Evolutionary conservation across 768 basidiomycete genomes (phyloP), one percentile per base, ranked within the genome.

Genomic region (Leccinum subtestaceum): DNA sequence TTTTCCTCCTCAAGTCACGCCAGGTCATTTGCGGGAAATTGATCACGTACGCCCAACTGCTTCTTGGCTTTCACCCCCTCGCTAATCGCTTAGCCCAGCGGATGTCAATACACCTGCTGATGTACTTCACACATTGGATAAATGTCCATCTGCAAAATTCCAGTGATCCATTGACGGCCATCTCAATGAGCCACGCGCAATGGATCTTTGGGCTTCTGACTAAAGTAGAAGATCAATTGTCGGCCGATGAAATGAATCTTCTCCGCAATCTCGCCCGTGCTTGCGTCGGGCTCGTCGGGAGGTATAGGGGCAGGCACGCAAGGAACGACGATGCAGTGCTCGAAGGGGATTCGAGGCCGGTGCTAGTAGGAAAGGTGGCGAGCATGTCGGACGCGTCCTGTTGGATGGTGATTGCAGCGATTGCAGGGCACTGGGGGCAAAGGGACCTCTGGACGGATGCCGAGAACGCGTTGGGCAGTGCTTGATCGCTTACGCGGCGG

Each of bases 41-140:
- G 86, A 91, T 66, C 85, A 90, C 71, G 90, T 89, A 73, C 60
- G 47, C 32, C 1, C n/a, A 17, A 52, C 55, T 52, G 6, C 29
- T 54, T 31, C 43, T 32, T 48, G 9, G 32, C 43, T 46, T 34
- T 19, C n/a, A 25, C 27, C 15, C 29, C 53, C 54, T 40, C 15
- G 53, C 59, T 67, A 21, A 68, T 53, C 49, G 52, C 53, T 56
- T 15, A 25, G 25, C 60, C 32, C 63, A 93, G 91, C 80, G 81
- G 66, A 83, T 78, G 70, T 83, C 88, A 5, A 69, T 93, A 27
- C 91, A 91, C 68, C 78, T 93, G 48, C 72, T 93, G 59, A 91
- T 89, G 88, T 92, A 91, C 70, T 92, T 92, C 70, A 80, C 84
- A 17, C 82, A 91, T 66, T 93, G 91, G 91, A 85, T 91, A 62